Base-by-base conservation (phyloP, 345 rosid genomes). In the Camelina sativa region DNA sequence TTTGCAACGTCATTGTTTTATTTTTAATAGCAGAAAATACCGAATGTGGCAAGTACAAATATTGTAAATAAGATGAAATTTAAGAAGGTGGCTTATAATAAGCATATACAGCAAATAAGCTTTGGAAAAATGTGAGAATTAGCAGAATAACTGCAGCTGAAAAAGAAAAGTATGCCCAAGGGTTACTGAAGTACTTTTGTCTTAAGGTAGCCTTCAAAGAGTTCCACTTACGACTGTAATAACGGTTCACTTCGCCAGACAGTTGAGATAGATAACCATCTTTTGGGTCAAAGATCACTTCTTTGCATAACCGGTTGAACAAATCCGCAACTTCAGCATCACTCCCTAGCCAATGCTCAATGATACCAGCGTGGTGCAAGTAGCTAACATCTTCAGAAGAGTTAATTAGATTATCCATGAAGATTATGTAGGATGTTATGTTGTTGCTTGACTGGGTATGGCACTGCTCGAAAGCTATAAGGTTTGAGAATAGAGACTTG, bases 271-370 rank as follows among this genome's bases (percentile, higher is more conserved):
- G 85, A 66, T 85, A 85, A 62, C 91, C 89, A 76, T 86, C 75
- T 10, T 82, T 84, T 65, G 83, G 82, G 30, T 89, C 89, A 12
- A 86, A 89, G 70, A 88, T 86, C 35, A 86, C 97, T 77, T 86
- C 97, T 72, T 85, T 82, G 53, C 97, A 86, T 5, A 91, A 82
- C 5, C 87, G 82, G 82, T 91, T 88, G 84, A 89, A 84, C 48
- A 91, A 84, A 62, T 91, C 88, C 1, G 95, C 93, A n/a, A 89
- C 97, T 67, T 87, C 96, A 0, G 83, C 78, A 25, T 91, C 93
- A 38, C 90, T 89, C 28, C 93, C 96, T 2, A 89, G 89, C 91
- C 93, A 88, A 69, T 89, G 91, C 82, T 91, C 91, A 0, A 89
- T 74, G 13, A 88, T 89, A 20, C 91, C 95, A 3, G 75, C 67